These are phyloP conservation scores for Penicillium arizonense DNA, from an alignment of 495 filamentous ascomycete species.

Conservation along the genomic window DNA sequence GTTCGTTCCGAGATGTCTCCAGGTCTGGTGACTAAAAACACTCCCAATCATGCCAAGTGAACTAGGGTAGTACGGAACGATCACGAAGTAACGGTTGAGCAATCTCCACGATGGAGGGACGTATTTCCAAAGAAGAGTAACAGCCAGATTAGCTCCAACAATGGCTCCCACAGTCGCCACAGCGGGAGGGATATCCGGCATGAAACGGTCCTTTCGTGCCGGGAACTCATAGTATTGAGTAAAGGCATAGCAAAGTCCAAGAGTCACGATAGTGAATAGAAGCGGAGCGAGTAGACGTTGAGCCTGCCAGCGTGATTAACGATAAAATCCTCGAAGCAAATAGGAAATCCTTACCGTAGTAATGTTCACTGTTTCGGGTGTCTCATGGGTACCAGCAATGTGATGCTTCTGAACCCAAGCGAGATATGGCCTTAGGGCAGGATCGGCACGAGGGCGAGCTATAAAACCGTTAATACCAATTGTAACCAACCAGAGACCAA, in stretches of 20 bases:
- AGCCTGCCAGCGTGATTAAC: conserved; percentile 23
- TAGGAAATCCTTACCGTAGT: conserved; percentile 30
- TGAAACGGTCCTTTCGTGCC: conserved; percentile 55
- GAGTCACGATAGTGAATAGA: conserved; percentile 51
- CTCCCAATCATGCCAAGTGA: conserved; percentile 64
- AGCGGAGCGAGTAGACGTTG: conserved; percentile 66
- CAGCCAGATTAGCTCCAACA: conserved; percentile 59
- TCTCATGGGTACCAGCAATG: conserved; percentile 35
- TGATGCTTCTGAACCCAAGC: conserved; percentile 52
- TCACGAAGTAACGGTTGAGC: conserved; percentile 77
- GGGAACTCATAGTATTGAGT: conserved; percentile 65
- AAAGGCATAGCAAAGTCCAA: conserved; percentile 52
- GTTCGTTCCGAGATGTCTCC: conserved; percentile 67
- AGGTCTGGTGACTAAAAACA: conserved; percentile 74
- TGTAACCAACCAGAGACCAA: neutral
- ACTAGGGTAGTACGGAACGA: conserved; percentile 65
- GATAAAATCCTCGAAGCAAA: neutral
- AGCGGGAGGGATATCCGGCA: conserved; percentile 72
- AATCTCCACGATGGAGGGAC: conserved; percentile 66
- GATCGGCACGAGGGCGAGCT: conserved; percentile 47
- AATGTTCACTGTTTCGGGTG: conserved; percentile 29
- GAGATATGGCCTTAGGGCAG: conserved; percentile 37
- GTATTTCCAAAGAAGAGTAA: conserved; percentile 64
- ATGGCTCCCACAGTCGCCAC: conserved; percentile 72
- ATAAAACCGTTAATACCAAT: conserved; percentile 9